Evolutionary conservation across 2,329 filamentous ascomycete species (phyloP).

Genomic region (Sclerotinia nivalis): DNA sequence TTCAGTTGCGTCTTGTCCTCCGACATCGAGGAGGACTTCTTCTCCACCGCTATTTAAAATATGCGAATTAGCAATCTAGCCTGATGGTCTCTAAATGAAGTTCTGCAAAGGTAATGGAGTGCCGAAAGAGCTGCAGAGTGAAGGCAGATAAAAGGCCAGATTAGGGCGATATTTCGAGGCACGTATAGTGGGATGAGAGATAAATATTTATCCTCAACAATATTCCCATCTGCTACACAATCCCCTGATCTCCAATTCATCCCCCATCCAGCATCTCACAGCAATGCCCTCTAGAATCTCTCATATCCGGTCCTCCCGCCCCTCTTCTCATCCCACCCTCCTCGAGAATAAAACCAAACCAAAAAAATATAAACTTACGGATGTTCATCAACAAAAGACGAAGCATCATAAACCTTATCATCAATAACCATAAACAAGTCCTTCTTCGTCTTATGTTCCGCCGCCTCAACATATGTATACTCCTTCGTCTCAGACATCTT

Average conservation of each 20-base stretch:
- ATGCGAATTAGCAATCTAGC: slow-evolving; percentile 28
- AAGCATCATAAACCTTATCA: slow-evolving; percentile 92
- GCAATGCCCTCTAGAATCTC: neutral
- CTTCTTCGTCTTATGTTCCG: slow-evolving; percentile 89
- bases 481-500: slow-evolving; percentile 45
- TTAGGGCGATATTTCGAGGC: neutral
- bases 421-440: slow-evolving; percentile 90
- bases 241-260: slow-evolving; percentile 7
- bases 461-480: slow-evolving; percentile 78
- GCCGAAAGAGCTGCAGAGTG: neutral
- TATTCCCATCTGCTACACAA: too few species aligned
- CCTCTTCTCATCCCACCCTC: neutral
- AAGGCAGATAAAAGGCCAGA: neutral
- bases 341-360: neutral
- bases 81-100: neutral
- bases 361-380: slow-evolving; percentile 59
- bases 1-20: slow-evolving; percentile 92
- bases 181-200: neutral
- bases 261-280: neutral
- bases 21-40: slow-evolving; percentile 95
- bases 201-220: neutral
- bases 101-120: neutral
- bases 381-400: slow-evolving; percentile 94
- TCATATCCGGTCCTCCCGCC: neutral
- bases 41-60: slow-evolving; percentile 76